Evolutionary conservation across 768 basidiomycete species (phyloP), one percentile per base, ranked within the genome.

Genomic region (Termitomyces sp.): DNA sequence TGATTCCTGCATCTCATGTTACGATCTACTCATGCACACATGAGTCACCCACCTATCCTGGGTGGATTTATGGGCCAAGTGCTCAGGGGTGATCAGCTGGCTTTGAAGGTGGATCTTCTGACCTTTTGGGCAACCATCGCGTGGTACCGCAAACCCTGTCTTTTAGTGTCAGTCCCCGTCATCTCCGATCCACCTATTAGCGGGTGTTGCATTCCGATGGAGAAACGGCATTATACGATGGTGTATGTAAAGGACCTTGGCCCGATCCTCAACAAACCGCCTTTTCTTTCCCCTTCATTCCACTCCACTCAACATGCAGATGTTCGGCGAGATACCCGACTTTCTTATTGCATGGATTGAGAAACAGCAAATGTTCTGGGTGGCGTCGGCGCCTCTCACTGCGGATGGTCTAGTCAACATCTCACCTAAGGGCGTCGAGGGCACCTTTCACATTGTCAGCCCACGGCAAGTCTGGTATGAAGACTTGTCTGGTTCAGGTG

Each of bases 341-440:
- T 74, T 78, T 57, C 70, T 82, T 29, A 66, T 82, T 23, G 71
- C 76, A 57, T 89, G 86, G 87, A 79, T 88, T 19, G 62, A 73
- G 40, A 75, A 78, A 59, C 87, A 89, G 68, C 76, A 87, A 54
- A 76, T 86, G 61, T 89, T 89, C 68, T 89, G 84, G 81, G 86
- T 90, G 27, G 86, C 84, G 0, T 82, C 84, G 2, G 83, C 85
- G 0, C 86, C 87, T 23, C 77, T 88, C 25, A 73, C 70, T 16
- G 69, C 67, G 0, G 76, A 81, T 19, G 87, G 85, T 0, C 84
- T 86, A 45, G 78, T 90, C 53, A 89, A 89, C 62, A 69, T 89
- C 31, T 87, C 85, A 0, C 86, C 87, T 0, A 89, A 89, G 64
- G 85, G 83, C 54, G 74, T 79, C 21, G 71, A 77, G 61, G 82